These are phyloP conservation scores for Pseudocercospora crystallina DNA, from an alignment of 2,329 filamentous ascomycete species.

Conservation along the genomic window DNA sequence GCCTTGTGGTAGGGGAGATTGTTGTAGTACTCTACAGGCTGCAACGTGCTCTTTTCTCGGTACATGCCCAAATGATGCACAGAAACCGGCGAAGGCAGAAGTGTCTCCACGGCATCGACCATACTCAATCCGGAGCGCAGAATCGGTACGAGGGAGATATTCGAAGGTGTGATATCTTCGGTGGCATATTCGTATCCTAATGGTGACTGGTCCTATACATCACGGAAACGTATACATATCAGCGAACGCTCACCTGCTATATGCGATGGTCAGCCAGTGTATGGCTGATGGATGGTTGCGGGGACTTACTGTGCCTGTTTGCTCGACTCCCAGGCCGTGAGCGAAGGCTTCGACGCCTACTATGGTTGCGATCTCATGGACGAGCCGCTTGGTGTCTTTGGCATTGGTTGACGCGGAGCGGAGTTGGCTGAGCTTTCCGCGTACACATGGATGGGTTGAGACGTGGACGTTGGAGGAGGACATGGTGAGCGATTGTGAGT, in stretches of 20 bases:
- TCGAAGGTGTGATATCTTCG: slow-evolving; percentile 61
- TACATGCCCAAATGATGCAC: slow-evolving; percentile 94
- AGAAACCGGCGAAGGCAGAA: slow-evolving; percentile 77
- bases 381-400: slow-evolving; percentile 74
- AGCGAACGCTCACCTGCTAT: slow-evolving; percentile 17
- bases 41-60: slow-evolving; percentile 81
- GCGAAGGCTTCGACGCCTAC: slow-evolving; percentile 79
- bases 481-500: slow-evolving; percentile 11
- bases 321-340: slow-evolving; percentile 56
- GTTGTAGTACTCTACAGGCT: slow-evolving; percentile 97
- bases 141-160: slow-evolving; percentile 83
- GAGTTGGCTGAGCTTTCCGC: slow-evolving; percentile 85
- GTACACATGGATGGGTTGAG: slow-evolving; percentile 80
- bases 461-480: slow-evolving; percentile 61
- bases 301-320: slow-evolving; percentile 63
- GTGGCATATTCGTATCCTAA: slow-evolving; percentile 74
- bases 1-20: slow-evolving; percentile 75
- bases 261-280: slow-evolving; percentile 26
- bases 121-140: slow-evolving; percentile 89
- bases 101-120: slow-evolving; percentile 79
- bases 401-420: slow-evolving; percentile 69
- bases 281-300: slow-evolving; percentile 17
- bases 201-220: slow-evolving; percentile 68
- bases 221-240: slow-evolving; percentile 1
- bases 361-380: slow-evolving; percentile 84